Evolutionary conservation across 805 yeast genomes (phyloP), one percentile per base, ranked within the genome.

Genomic region (Starmerella bombicola): DNA sequence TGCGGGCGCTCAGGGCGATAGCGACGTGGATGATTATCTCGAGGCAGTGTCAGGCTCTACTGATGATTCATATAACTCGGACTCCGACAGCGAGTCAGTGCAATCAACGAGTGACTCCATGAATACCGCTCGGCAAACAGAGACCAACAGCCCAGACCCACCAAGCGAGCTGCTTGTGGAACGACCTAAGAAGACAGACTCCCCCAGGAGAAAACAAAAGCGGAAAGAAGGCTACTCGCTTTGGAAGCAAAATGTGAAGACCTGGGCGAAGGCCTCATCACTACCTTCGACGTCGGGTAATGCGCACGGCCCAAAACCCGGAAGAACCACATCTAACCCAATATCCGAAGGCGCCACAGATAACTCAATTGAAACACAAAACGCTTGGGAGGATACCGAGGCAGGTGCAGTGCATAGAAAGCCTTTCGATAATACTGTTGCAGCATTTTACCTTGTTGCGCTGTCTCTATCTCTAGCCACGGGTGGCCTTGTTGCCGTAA

Each of bases 151-250:
- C 10, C 53, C 47, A 13, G 55, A 50, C 28, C 62, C 62, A 8
- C 61, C 61, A 1, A 49, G 41, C 9, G 63, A 59, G 24, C 32
- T 59, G 24, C 54, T 57, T 2, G 45, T 57, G 13, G 60, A 50
- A 46, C 41, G 46, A 16, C 43, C 46, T 6, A 5, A 15, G 19
- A 3, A 34, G 30, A 4, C 18, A 8, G 33, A 3, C 30, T 13
- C 25, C 28, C n/a, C 33, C 16, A 29, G 24, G 16, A 30, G 40
- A 22, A 38, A 33, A 33, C 39, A 38, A 19, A 30, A 25, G 30
- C 45, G 20, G 19, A 41, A 37, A 28, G 29, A 35, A 1, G 48
- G 48, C 33, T 31, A 33, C 30, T 45, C 48, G n/a, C 38, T 45
- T 16, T 45, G 48, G 48, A 29, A 28, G 26, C 38, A 34, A 22